Conservation (phyloP, 495 filamentous ascomycete genomes). For the Lasiosphaeria hispida region DNA sequence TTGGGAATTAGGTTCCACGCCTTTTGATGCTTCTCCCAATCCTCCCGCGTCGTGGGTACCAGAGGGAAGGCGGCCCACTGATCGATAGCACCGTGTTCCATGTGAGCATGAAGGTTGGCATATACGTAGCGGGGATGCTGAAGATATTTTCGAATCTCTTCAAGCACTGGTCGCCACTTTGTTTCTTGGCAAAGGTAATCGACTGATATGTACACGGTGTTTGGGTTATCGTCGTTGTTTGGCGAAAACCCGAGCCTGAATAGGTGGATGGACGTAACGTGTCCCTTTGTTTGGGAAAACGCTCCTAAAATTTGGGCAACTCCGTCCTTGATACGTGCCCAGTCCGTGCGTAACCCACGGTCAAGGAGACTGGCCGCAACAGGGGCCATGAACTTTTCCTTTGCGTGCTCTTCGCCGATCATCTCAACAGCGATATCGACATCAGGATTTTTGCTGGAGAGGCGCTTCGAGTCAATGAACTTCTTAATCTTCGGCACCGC, state of each 20-base stretch:
- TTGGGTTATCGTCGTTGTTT: not conserved
- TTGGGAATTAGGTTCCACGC: not conserved
- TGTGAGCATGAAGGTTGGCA: not conserved
- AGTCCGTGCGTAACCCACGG: not conserved
- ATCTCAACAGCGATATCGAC: not conserved
- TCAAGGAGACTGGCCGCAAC: not conserved
- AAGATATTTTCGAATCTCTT: not conserved
- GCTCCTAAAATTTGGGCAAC: not conserved
- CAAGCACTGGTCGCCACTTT: not conserved
- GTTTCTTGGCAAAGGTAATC: not conserved
- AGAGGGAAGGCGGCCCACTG: not conserved
- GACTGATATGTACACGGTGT: not conserved
- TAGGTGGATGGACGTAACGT: not conserved
- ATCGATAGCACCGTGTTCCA: not conserved
- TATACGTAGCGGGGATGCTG: not conserved
- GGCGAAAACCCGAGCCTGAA: not conserved
- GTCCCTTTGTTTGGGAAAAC: not conserved
- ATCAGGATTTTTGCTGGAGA: not conserved
- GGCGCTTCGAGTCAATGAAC: not conserved
- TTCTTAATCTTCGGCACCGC: not conserved
- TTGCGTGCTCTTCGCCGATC: not conserved
- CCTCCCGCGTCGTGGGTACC: not conserved
- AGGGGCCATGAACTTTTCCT: slow-evolving; percentile 2
- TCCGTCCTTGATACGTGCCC: not conserved
- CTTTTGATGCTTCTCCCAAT: not conserved